Base-by-base conservation (phyloP, 2,329 filamentous ascomycete genomes). In the Ambrosiella xylebori region DNA sequence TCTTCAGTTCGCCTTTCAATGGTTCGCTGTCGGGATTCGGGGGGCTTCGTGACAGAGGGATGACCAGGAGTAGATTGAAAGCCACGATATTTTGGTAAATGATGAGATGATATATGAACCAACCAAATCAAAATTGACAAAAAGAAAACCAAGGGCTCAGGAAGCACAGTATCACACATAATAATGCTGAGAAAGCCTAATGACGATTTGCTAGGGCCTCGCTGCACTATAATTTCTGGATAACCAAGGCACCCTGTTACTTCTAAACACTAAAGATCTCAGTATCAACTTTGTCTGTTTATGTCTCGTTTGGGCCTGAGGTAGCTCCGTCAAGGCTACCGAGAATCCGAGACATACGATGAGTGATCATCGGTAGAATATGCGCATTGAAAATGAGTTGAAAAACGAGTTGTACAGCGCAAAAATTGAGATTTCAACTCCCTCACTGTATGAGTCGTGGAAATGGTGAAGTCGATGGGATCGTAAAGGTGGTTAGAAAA, bases 341-440 rank as follows among this genome's bases (percentile, higher is more conserved):
- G 52, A 61, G 47, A 61, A 58, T 53, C 52, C 56, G 53, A 51
- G 45, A 51, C 56, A n/a, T 47, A 39, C 37, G 39, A 55, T 56
- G 54, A 44, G 15, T 38, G 38, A 58, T 57, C 59, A 40, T 56
- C 9, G 41, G 36, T 54, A 35, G n/a, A 44, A 45, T 37, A 35
- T 35, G 13, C 11, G 1, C 8, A 36, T 11, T 36, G 17, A 41
- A 44, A 27, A 55, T n/a, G 54, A 60, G 38, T 36, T 27, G 37
- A 44, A 35, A 17, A 55, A 45, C 11, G 53, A 50, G 19, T 35
- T n/a, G 12, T 27, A 27, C 27, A 27, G 27, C 27, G 27, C 27
- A 27, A 55, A 54, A 9, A 50, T 17, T 53, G 53, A 49, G 36
- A 27, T 27, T 3, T 5, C 27, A 5, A 27, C 27, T 27, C 3